Evolutionary conservation across 2,329 filamentous ascomycete species (phyloP), one percentile per base, ranked within the genome.

Genomic region (Fusarium lateritium): DNA sequence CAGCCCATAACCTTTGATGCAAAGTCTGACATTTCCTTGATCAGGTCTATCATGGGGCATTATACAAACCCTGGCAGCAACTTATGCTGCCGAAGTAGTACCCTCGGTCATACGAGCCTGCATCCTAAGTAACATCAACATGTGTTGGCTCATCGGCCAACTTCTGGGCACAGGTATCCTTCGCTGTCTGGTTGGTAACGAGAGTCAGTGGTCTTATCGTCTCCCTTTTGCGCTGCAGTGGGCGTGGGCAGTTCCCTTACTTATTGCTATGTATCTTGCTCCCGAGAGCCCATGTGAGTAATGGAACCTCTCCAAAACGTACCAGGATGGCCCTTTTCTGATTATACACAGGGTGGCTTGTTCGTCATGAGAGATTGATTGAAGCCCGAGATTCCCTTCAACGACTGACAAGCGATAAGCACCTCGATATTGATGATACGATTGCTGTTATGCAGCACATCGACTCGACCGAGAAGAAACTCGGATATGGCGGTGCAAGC

Each of bases 131-230:
- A 79, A 80, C 54, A 74, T 79, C 22, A 83, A 83, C 49, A 69
- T 82, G 53, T 82, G 79, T 49, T 82, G 79, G 76, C 75, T 79
- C 7, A 76, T 81, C 19, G 81, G 81, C 3, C 79, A 82, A 54
- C 65, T 83, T 13, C 67, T 80, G 17, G 74, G 73, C 0, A 74
- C 77, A 1, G 77, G 76, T 0, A 76, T 82, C 19, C 19, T 19
- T 19, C 19, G 19, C 19, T 19, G 19, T 19, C 19, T 19, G 19
- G 19, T 19, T 19, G 19, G 19, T 19, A 19, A 19, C 19, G 19
- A 19, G 19, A 19, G 19, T 19, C 19, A 19, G 19, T 19, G 19
- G 19, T 3, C 69, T 31, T 65, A 53, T 31, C 47, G 53, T 4
- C 77, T 71, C 7, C 80, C 80, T 1, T 83, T 79, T 51, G 80